Conservation (phyloP, 73 alveolate genomes). For the Tetrahymena elliotti region DNA sequence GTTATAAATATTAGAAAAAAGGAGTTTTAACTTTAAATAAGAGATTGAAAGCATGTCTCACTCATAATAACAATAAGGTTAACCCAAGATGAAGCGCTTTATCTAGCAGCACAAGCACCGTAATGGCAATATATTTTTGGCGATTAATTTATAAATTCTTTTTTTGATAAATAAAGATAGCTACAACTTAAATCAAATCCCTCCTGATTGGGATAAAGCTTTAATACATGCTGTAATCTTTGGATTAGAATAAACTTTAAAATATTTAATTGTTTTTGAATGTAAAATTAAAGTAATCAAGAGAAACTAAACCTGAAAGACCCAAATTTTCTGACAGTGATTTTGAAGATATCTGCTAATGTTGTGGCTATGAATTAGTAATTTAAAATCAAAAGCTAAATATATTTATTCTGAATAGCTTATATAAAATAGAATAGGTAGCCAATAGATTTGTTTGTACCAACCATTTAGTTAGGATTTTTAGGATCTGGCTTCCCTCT, state of each 20-base stretch:
- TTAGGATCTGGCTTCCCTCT: background rate
- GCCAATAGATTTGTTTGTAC: background rate
- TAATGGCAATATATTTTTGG: background rate
- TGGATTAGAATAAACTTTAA: background rate
- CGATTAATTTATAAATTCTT: no score
- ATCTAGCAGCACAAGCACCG: no score
- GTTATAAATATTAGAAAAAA: no score
- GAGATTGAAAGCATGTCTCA: no score
- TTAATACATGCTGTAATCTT: background rate
- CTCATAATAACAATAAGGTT: background rate
- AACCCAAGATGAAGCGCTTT: no score
- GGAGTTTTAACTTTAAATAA: no score
- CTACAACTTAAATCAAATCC: background rate
- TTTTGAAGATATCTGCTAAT: background rate
- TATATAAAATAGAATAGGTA: background rate
- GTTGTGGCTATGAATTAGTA: background rate
- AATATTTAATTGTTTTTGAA: background rate
- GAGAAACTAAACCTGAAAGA: background rate
- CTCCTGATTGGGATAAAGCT: background rate
- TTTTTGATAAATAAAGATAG: background rate
- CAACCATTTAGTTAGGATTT: background rate
- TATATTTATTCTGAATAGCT: background rate
- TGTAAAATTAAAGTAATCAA: background rate
- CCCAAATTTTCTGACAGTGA: background rate
- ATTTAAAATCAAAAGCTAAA: background rate